Conservation (phyloP, 2,329 filamentous ascomycete species). For the Aspergillus pseudoglaucus region DNA sequence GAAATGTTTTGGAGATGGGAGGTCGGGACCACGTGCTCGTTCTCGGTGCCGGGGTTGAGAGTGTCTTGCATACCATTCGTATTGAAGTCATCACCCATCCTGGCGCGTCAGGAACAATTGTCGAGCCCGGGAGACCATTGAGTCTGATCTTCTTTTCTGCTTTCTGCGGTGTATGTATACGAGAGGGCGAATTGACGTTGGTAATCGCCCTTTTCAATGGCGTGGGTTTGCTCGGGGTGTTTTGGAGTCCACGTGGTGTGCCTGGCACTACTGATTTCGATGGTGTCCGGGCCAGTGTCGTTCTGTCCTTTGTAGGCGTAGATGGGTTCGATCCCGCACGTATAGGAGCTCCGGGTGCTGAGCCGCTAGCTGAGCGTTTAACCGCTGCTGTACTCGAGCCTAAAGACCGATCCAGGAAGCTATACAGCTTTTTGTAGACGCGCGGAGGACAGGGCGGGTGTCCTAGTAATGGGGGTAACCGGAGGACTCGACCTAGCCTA, state of each 20-base stretch:
- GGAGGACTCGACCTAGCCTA: slow-evolving; percentile 67
- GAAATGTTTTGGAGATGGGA: slow-evolving; percentile 45
- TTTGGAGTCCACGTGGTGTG: slow-evolving; percentile 26
- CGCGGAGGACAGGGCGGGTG: slow-evolving; percentile 71
- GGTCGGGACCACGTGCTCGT: slow-evolving; percentile 31
- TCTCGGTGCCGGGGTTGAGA: slow-evolving; percentile 47
- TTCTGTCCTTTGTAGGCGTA: slow-evolving; percentile 28
- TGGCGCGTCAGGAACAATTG: slow-evolving; percentile 40
- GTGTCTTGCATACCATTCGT: slow-evolving; percentile 57
- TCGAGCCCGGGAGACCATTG: slow-evolving; percentile 18
- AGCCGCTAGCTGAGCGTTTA: slow-evolving; percentile 29
- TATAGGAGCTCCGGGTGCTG: slow-evolving; percentile 26
- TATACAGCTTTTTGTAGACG: slow-evolving; percentile 77
- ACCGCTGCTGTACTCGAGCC: slow-evolving; percentile 24
- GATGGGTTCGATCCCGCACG: slow-evolving; percentile 27
- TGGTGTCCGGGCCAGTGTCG: slow-evolving; percentile 15
- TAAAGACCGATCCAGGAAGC: slow-evolving; percentile 69
- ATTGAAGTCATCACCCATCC: slow-evolving; percentile 65
- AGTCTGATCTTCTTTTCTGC: slow-evolving; percentile 4
- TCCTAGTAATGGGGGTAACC: slow-evolving; percentile 69
- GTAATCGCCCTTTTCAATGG: slow-evolving; percentile 26
- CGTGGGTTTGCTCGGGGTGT: slow-evolving; percentile 42
- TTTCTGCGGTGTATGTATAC: slow-evolving; percentile 13
- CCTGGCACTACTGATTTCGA: slow-evolving; percentile 18
- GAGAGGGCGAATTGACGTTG: slow-evolving; percentile 13